Evolutionary conservation across 1,284 basidiomycete genomes (phyloP).

Genomic region (Ustilago lituana): DNA sequence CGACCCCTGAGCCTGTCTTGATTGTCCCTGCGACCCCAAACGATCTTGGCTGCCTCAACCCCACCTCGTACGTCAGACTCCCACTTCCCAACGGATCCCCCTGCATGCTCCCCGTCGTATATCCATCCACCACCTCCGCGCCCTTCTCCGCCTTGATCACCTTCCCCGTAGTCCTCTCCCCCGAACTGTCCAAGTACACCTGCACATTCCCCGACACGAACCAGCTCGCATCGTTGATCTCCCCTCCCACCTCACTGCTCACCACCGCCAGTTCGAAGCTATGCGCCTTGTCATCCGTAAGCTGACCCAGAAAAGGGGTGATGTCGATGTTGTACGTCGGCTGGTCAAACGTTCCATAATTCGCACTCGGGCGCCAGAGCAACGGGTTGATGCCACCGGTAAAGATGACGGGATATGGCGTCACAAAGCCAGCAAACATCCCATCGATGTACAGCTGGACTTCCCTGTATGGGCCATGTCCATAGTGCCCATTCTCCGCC

Average conservation of each 20-base stretch:
- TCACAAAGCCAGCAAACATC: slow-evolving; percentile 76
- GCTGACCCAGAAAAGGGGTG: slow-evolving; percentile 78
- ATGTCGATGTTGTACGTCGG: slow-evolving; percentile 82
- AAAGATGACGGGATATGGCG: slow-evolving; percentile 81
- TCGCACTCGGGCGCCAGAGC: slow-evolving; percentile 80
- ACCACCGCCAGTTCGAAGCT: slow-evolving; percentile 77
- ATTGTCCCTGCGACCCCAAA: slow-evolving; percentile 25
- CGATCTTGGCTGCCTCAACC: slow-evolving; percentile 3
- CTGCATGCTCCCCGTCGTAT: slow-evolving; percentile 5
- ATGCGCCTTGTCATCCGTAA: slow-evolving; percentile 77
- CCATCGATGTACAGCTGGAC: slow-evolving; percentile 80
- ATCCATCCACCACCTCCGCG: slow-evolving; percentile 9
- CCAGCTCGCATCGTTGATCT: slow-evolving; percentile 77
- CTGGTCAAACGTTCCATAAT: slow-evolving; percentile 80
- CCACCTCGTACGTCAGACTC: slow-evolving; percentile 13
- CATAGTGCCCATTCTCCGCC: slow-evolving; percentile 70
- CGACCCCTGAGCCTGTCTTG: slow-evolving; percentile 22
- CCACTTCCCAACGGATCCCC: slow-evolving; percentile 24
- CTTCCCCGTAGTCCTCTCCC: slow-evolving; percentile 36
- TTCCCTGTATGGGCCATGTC: slow-evolving; percentile 75
- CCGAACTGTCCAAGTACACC: slow-evolving; percentile 60
- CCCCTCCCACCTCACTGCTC: slow-evolving; percentile 75
- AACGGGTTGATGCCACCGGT: slow-evolving; percentile 81
- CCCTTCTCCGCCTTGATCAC: slow-evolving; percentile 6
- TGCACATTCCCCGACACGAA: slow-evolving; percentile 77